Percentiles rank a stretch among this genome's conserved stretches.
phyloP scores from a whole-genome alignment of 768 basidiomycete genomes.

The Udeniomyces megalosporus region DNA sequence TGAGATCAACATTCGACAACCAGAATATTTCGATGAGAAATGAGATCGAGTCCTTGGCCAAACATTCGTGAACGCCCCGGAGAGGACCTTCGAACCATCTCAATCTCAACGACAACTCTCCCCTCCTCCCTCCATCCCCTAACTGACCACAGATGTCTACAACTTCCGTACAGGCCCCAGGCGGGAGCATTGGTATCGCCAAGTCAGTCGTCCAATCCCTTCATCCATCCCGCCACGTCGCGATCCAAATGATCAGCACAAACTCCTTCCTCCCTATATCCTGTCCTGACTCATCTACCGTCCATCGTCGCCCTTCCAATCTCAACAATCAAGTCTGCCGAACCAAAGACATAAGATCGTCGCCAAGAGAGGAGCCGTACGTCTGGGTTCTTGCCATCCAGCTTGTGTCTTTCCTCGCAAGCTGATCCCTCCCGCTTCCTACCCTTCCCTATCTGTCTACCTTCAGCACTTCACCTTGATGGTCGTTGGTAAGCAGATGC shows the following conservation, averaged over 20 bases:
- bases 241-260: no score
- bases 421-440: background rate
- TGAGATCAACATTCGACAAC: no score
- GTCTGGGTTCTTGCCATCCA: background rate
- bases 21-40: no score
- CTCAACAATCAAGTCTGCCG: conserved; percentile 50
- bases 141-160: background rate
- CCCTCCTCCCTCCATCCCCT: background rate
- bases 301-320: background rate
- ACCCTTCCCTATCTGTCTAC: background rate
- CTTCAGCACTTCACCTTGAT: conserved; percentile 83
- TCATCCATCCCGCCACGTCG: no score
- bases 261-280: no score
- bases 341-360: conserved; percentile 99
- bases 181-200: conserved; percentile 12
- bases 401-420: background rate
- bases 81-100: no score
- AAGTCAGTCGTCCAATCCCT: background rate
- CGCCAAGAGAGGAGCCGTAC: conserved; percentile 67
- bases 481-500: conserved; percentile 70
- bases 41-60: no score
- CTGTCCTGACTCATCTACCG: background rate
- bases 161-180: background rate
- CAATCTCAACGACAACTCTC: no score
- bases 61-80: no score